phyloP scores from a whole-genome alignment of 2,329 filamentous ascomycete genomes.

The Aspergillus phoenicis region DNA sequence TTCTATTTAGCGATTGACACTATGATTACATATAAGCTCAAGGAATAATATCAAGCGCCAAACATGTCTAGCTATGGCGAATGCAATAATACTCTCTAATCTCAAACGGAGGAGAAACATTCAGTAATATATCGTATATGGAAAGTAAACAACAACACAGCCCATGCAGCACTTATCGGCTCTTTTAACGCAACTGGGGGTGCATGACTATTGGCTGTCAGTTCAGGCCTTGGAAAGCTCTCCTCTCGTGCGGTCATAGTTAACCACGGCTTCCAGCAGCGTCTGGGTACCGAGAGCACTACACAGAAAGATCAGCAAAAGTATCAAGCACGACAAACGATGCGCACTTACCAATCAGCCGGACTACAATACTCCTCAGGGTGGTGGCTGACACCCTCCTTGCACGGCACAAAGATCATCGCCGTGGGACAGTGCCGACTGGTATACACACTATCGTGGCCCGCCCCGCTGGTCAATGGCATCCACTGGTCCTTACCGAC shows the following conservation, averaged over 20 bases:
- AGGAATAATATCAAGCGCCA: too few species aligned
- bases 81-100: too few species aligned
- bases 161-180: too few species aligned
- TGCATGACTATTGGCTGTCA: too few species aligned
- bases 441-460: constrained; percentile 62
- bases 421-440: constrained; percentile 58
- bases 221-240: neutral
- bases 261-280: constrained; percentile 51
- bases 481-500: constrained; percentile 53
- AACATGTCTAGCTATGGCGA: too few species aligned
- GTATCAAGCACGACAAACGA: rapidly evolving
- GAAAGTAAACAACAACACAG: too few species aligned
- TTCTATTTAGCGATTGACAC: too few species aligned
- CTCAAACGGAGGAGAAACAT: too few species aligned
- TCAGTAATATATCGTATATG: too few species aligned
- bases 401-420: constrained; percentile 66
- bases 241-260: constrained; percentile 27
- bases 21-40: too few species aligned
- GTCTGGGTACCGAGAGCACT: constrained; percentile 46
- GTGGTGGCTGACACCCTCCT: constrained; percentile 61
- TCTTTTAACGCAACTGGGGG: too few species aligned
- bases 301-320: neutral
- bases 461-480: constrained; percentile 59
- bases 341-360: constrained; percentile 40
- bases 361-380: constrained; percentile 60